Percentiles rank a stretch among this genome's conserved stretches.
phyloP scores from a whole-genome alignment of 108 stramenopile species.

The Pseudonitzschia multiseries region DNA sequence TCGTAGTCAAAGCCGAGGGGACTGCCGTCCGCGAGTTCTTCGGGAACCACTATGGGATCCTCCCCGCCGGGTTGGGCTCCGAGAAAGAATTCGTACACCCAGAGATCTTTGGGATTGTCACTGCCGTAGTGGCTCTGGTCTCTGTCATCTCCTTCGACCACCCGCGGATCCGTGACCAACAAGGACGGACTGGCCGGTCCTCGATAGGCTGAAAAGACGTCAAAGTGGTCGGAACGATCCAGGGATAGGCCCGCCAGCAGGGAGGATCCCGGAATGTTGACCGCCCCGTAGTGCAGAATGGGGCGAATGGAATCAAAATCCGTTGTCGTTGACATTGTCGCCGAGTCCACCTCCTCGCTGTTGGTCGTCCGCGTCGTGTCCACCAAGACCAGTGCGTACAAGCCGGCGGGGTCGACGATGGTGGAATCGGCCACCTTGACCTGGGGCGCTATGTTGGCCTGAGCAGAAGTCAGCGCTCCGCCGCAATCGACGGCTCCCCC shows the following conservation, averaged over 20 bases:
- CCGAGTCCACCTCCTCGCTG: not conserved
- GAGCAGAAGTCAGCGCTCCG: not conserved
- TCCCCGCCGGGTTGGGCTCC: not conserved
- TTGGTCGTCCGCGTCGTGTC: not conserved
- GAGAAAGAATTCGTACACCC: not conserved
- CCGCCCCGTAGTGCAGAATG: not conserved
- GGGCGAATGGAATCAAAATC: not conserved
- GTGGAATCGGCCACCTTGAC: not conserved
- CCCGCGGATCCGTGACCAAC: not conserved
- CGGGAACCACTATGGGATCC: not conserved
- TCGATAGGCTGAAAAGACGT: not conserved
- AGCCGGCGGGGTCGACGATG: not conserved
- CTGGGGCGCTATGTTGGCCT: not conserved
- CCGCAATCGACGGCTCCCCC: slow-evolving; percentile 6
- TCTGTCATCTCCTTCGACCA: not conserved
- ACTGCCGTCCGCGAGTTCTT: not conserved
- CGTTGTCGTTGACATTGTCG: too few relatives aligned
- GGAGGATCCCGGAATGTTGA: slow-evolving; percentile 1
- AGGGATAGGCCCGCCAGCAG: not conserved
- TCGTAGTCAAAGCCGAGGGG: slow-evolving; percentile 1
- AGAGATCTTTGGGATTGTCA: not conserved
- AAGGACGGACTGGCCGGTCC: not conserved
- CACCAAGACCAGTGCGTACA: not conserved
- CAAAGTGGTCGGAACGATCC: not conserved
- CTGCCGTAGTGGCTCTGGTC: too few relatives aligned